Conservation (phyloP, 129 eudicot genomes). For the Deinandra increscens region DNA sequence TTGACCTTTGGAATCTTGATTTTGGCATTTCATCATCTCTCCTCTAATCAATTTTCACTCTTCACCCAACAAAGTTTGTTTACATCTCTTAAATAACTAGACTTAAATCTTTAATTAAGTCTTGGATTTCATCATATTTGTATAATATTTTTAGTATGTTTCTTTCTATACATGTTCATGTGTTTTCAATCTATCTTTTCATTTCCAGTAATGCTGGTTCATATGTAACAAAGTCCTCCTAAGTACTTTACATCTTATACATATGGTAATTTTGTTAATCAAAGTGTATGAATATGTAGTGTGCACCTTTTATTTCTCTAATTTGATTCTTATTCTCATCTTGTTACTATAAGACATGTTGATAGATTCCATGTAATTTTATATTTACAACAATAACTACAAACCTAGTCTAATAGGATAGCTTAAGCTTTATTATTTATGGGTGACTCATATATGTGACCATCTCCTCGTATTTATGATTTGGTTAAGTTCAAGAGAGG, state of each 20-base stretch:
- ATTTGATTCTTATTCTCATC: background rate
- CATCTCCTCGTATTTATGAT: too few species aligned
- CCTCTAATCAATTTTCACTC: slow-evolving; percentile 19
- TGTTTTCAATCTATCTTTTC: slow-evolving; percentile 12
- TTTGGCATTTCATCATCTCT: slow-evolving; percentile 51
- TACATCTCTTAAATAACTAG: slow-evolving; percentile 36
- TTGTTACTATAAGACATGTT: background rate
- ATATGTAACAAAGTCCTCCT: background rate
- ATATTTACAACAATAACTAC: too few species aligned
- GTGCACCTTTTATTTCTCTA: background rate
- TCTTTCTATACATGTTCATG: slow-evolving; percentile 26
- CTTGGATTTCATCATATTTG: slow-evolving; percentile 22
- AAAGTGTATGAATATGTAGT: background rate
- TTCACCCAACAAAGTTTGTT: background rate
- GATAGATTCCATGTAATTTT: background rate
- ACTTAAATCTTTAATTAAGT: slow-evolving; percentile 13
- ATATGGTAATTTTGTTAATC: background rate
- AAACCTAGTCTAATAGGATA: too few species aligned
- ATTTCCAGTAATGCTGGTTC: slow-evolving; percentile 23
- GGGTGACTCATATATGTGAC: too few species aligned
- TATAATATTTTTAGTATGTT: slow-evolving; percentile 29
- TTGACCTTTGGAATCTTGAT: slow-evolving; percentile 82
- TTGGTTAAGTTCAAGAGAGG: too few species aligned
- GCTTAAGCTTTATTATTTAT: too few species aligned
- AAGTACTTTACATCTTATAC: background rate